Percentiles rank a stretch among this genome's conserved stretches.
These are phyloP conservation scores for Nothophaeocryptopus gaeumannii DNA, from an alignment of 2,329 filamentous ascomycete genomes.

Conservation along the genomic window DNA sequence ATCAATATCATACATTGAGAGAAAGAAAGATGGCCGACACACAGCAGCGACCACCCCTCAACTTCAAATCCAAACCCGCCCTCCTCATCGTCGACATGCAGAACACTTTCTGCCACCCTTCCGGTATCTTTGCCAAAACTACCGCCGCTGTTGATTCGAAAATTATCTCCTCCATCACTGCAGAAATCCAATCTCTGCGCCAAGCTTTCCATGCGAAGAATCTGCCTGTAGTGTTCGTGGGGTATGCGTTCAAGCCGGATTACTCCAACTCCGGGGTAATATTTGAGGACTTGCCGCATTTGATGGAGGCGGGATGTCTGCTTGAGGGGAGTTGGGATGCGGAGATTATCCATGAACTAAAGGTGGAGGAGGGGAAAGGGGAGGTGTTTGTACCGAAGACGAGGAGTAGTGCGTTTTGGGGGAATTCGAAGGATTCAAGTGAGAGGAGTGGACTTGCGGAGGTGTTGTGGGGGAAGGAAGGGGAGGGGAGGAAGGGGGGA, in stretches of 20 bases:
- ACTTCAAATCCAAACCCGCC: not conserved
- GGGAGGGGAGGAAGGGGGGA: too few relatives aligned
- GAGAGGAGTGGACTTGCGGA: too few relatives aligned
- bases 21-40: not conserved
- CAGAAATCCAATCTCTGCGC: not conserved
- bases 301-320: not conserved
- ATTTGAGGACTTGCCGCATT: not conserved
- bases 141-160: not conserved
- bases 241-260: not conserved
- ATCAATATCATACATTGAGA: not conserved
- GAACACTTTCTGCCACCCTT: not conserved
- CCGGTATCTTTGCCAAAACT: not conserved
- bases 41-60: not conserved
- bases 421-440: not conserved
- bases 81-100: conserved; percentile 2
- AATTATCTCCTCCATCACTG: not conserved
- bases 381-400: not conserved
- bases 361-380: not conserved
- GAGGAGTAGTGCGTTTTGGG: not conserved
- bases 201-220: not conserved
- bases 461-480: not conserved
- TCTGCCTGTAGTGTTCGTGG: not conserved
- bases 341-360: not conserved
- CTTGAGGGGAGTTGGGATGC: not conserved
- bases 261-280: not conserved